Percentiles rank a stretch among this genome's conserved stretches.
These are phyloP conservation scores for Chrysoporthe cubensis DNA, from an alignment of 2,329 filamentous ascomycete species.

Conservation along the genomic window DNA sequence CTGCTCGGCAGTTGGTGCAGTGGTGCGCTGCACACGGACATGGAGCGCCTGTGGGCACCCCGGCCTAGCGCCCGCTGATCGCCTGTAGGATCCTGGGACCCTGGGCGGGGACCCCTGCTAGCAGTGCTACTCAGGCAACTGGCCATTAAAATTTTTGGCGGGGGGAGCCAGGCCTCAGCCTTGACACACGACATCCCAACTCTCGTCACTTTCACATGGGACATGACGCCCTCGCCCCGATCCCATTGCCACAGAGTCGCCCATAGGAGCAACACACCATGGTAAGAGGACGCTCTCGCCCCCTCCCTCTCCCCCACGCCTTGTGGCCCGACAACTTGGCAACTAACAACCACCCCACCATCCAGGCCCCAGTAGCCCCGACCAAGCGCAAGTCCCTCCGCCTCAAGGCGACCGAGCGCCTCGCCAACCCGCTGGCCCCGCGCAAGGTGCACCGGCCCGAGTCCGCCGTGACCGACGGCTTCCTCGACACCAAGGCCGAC, in stretches of 20 bases:
- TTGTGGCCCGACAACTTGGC: not conserved
- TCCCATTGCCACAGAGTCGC: not conserved
- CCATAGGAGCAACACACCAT: not conserved
- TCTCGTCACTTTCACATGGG: not conserved
- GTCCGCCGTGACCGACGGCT: conserved; percentile 57
- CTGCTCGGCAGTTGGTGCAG: not conserved
- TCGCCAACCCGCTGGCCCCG: conserved; percentile 55
- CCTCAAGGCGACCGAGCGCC: conserved; percentile 56
- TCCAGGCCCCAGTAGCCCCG: conserved; percentile 40
- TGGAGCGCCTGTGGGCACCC: not conserved
- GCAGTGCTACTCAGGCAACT: not conserved
- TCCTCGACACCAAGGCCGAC: conserved; percentile 77
- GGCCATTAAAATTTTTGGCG: not conserved
- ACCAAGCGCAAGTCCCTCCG: conserved; percentile 62
- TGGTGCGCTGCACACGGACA: not conserved
- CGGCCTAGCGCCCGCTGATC: not conserved
- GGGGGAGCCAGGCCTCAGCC: not conserved
- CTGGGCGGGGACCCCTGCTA: not conserved
- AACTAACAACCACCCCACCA: conserved; percentile 19
- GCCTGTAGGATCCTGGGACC: not conserved
- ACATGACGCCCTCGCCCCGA: too few relatives aligned
- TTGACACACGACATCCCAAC: not conserved
- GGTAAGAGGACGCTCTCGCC: conserved; percentile 1
- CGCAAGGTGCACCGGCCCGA: conserved; percentile 56
- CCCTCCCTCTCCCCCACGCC: conserved; percentile 32